Evolutionary conservation across 1,284 basidiomycete species (phyloP), one percentile per base, ranked within the genome.

Genomic region (Ganoderma sp.): DNA sequence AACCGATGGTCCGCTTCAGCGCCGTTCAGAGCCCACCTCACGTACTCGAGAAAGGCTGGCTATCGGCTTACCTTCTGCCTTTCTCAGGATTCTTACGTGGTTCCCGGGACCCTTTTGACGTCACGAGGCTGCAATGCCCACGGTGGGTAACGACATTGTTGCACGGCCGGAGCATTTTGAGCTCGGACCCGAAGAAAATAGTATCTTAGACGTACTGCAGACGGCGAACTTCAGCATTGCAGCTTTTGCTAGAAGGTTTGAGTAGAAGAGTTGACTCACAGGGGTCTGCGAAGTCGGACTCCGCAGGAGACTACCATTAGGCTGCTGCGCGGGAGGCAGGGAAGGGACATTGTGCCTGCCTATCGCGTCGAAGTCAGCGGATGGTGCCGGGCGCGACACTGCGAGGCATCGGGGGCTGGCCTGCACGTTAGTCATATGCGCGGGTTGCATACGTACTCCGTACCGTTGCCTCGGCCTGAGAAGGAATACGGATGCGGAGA

Each of bases 361-460:
- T 41, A 42, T 60, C 58, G 14, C 39, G 41, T 60, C 58, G n/a
- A 28, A 28, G 41, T 60, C 17, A 25, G 58, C n/a, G 52, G 52
- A 32, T 32, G 52, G 48, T 52, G 22, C 48, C 25, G 9, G 17
- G 17, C 6, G 15, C n/a, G 7, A 60, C 22, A 60, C 48, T 25
- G 48, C 25, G 25, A 25, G 39, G 22, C 19, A 60, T 28, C 58
- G 58, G 41, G 14, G 42, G n/a, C 14, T 34, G 37, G 57, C 10
- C 37, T 58, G 37, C 19, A n/a, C n/a, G 19, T 25, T 56, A 56
- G 54, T 32, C 28, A 57, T 57, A 32, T 32, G 39, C 22, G n/a
- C 37, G 19, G 34, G 22, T 56, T 34, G 54, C 17, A 48, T 48
- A 48, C 45, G 45, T 48, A 48, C n/a, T n/a, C 19, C 15, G 17